These are phyloP conservation scores for Eutrema japonicum DNA, from an alignment of 345 rosid genomes.

Conservation along the genomic window DNA sequence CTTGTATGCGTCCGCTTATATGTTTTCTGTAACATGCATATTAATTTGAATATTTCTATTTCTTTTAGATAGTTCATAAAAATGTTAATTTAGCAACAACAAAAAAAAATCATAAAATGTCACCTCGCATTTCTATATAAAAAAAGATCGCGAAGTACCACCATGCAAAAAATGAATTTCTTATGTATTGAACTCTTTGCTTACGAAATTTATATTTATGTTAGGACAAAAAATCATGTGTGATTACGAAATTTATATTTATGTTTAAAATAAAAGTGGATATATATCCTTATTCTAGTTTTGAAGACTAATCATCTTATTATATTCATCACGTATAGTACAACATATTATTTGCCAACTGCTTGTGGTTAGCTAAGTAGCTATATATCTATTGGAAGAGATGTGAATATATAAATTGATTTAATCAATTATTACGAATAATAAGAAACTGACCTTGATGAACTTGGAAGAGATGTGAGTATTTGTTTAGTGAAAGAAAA, in stretches of 20 bases:
- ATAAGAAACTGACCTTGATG: slow-evolving; percentile 46
- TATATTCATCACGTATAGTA: neutral
- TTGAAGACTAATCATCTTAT: neutral
- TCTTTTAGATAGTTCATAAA: neutral
- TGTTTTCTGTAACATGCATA: slow-evolving; percentile 26
- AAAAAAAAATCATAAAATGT: no score
- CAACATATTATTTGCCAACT: slow-evolving; percentile 16
- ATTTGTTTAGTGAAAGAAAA: slow-evolving; percentile 23
- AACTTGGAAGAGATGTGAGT: slow-evolving; percentile 28
- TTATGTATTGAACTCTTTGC: slow-evolving; percentile 1
- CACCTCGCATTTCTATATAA: neutral
- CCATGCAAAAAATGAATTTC: slow-evolving; percentile 20
- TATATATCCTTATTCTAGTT: neutral
- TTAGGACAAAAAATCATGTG: neutral
- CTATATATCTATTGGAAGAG: neutral
- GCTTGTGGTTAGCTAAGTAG: slow-evolving; percentile 5
- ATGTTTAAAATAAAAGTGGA: neutral
- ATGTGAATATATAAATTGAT: neutral
- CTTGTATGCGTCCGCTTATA: slow-evolving; percentile 26
- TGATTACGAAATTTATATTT: neutral
- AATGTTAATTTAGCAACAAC: no score
- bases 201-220: neutral
- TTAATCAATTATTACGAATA: no score
- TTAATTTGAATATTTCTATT: neutral
- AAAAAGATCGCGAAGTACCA: neutral